Evolutionary conservation across 1,284 basidiomycete genomes (phyloP).

Genomic region (Microbotryum silenes-acaulis): DNA sequence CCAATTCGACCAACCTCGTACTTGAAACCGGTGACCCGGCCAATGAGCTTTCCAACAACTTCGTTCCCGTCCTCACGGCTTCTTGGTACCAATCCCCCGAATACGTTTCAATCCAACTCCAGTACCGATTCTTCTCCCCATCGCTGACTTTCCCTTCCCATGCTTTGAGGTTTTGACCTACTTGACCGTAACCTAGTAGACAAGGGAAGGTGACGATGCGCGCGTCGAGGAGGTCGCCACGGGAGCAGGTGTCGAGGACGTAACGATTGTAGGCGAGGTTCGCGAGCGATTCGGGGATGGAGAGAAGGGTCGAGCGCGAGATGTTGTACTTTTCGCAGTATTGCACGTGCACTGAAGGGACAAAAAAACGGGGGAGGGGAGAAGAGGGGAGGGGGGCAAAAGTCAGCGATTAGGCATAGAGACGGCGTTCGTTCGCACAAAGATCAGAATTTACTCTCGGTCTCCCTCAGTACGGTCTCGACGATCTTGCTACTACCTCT

Average conservation of each 20-base stretch:
- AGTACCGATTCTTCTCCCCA: slow-evolving; percentile 62
- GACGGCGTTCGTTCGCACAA: not conserved
- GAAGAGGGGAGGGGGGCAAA: too few species aligned
- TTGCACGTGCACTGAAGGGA: slow-evolving; percentile 13
- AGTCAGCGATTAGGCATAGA: not conserved
- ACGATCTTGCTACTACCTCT: slow-evolving; percentile 59
- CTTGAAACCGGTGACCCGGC: slow-evolving; percentile 58
- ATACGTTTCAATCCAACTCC: slow-evolving; percentile 31
- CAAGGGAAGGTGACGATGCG: slow-evolving; percentile 78
- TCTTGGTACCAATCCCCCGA: slow-evolving; percentile 57
- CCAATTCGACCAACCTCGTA: slow-evolving; percentile 57
- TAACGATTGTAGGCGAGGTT: slow-evolving; percentile 65
- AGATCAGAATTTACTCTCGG: slow-evolving; percentile 45
- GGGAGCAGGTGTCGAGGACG: slow-evolving; percentile 66
- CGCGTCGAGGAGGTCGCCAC: slow-evolving; percentile 63
- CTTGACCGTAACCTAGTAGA: slow-evolving; percentile 88
- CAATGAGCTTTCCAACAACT: slow-evolving; percentile 55
- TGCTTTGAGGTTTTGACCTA: slow-evolving; percentile 56
- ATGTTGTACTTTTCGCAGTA: slow-evolving; percentile 68
- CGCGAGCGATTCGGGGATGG: slow-evolving; percentile 50
- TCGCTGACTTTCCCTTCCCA: slow-evolving; percentile 51
- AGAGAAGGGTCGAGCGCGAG: slow-evolving; percentile 52
- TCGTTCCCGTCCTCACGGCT: slow-evolving; percentile 63
- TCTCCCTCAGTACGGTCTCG: slow-evolving; percentile 59
- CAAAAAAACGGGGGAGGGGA: not conserved